Evolutionary conservation across 106 monocot genomes (phyloP), one percentile per base, ranked within the genome.

Genomic region (Allium cepa): DNA sequence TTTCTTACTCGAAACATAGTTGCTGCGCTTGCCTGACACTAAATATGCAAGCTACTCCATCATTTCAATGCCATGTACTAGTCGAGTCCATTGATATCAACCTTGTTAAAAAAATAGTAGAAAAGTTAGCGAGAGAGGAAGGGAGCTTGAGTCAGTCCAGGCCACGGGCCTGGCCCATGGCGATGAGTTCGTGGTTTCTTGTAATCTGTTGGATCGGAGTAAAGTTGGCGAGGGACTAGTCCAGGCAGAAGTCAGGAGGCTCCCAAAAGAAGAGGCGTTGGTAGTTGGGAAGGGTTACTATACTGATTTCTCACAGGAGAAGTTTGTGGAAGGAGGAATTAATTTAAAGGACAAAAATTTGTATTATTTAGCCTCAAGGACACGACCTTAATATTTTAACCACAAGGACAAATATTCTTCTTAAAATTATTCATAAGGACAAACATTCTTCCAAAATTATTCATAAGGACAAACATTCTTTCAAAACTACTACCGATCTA

Each of bases 291-390:
- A 88, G 36, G 94, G 94, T 17, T 94, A 94, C 67, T 94, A 75
- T 71, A 94, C 94, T n/a, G 90, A 94, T 62, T 79, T 81, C 46
- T 85, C 83, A 1, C 74, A 73, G 71, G 90, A 90, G 17, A 81
- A 15, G 60, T 77, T 94, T 49, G 58, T 88, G 46, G 78, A 87
- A 14, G 46, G 78, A 87, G 46, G 78, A 87, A 14, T n/a, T n/a
- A n/a, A n/a, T n/a, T n/a, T n/a, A n/a, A n/a, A n/a, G n/a, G n/a
- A n/a, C n/a, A n/a, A n/a, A n/a, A n/a, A n/a, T n/a, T n/a, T n/a
- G n/a, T n/a, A n/a, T n/a, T n/a, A n/a, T n/a, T n/a, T n/a, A n/a
- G n/a, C n/a, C n/a, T n/a, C n/a, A n/a, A n/a, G n/a, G n/a, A n/a
- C n/a, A n/a, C n/a, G n/a, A n/a, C n/a, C n/a, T n/a, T n/a, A n/a